Evolutionary conservation across 2,329 filamentous ascomycete species (phyloP).

Genomic region (Cladosporium sp.): DNA sequence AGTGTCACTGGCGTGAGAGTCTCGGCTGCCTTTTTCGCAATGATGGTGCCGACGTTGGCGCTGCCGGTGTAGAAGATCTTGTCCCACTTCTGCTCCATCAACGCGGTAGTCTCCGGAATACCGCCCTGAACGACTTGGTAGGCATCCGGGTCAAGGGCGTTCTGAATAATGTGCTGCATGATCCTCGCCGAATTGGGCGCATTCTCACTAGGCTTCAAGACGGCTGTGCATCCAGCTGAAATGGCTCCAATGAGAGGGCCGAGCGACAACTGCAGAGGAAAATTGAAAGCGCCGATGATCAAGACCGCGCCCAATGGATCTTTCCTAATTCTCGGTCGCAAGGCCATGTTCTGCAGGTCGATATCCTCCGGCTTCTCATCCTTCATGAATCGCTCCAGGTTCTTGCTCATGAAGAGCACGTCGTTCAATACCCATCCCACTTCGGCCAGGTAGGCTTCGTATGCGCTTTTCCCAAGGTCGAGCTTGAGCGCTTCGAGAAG

Average conservation of each 20-base stretch:
- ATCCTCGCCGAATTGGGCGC: slow-evolving; percentile 73
- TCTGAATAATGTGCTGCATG: slow-evolving; percentile 72
- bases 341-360: slow-evolving; percentile 60
- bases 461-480: slow-evolving; percentile 74
- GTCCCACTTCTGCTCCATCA: slow-evolving; percentile 89
- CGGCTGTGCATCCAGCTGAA: slow-evolving; percentile 80
- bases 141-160: slow-evolving; percentile 69
- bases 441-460: slow-evolving; percentile 72
- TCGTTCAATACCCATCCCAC: slow-evolving; percentile 76
- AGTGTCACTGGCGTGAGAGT: slow-evolving; percentile 74
- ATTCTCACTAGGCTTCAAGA: slow-evolving; percentile 88
- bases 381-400: slow-evolving; percentile 76
- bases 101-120: slow-evolving; percentile 71
- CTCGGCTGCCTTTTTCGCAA: slow-evolving; percentile 51
- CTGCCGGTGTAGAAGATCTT: slow-evolving; percentile 97
- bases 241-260: slow-evolving; percentile 84
- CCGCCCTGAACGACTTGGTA: slow-evolving; percentile 78
- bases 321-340: slow-evolving; percentile 75
- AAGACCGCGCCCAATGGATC: slow-evolving; percentile 81
- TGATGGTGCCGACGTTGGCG: slow-evolving; percentile 61
- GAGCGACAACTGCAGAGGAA: slow-evolving; percentile 77
- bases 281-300: slow-evolving; percentile 90
- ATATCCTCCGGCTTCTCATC: slow-evolving; percentile 75
- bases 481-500: slow-evolving; percentile 70
- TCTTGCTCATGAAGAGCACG: slow-evolving; percentile 71